Percentiles rank a stretch among this genome's conserved stretches.
These are phyloP conservation scores for Didymella pinodella DNA, from an alignment of 2,329 filamentous ascomycete species.

Conservation along the genomic window DNA sequence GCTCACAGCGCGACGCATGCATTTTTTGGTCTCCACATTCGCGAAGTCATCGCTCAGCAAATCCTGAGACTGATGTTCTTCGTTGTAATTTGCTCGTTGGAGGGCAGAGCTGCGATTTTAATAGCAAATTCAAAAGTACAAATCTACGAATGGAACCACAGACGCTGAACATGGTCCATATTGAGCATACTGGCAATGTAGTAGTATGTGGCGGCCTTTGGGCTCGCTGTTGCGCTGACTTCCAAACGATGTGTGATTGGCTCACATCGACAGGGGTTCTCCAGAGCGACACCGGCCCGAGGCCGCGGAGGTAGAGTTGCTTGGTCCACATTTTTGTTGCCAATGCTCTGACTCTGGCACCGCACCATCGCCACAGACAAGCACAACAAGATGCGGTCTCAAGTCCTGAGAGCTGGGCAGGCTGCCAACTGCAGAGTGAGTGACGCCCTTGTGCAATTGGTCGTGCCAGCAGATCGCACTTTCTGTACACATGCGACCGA, in stretches of 20 bases:
- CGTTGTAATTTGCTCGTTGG: background rate
- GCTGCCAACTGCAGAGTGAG: slow-evolving; percentile 46
- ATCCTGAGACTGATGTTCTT: background rate
- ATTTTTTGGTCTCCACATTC: slow-evolving; percentile 5
- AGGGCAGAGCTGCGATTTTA: background rate
- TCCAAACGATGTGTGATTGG: slow-evolving; percentile 37
- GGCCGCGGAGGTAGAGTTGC: slow-evolving; percentile 8
- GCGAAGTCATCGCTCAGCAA: background rate
- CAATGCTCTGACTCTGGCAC: slow-evolving; percentile 26
- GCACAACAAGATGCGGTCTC: slow-evolving; percentile 44
- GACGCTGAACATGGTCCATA: background rate
- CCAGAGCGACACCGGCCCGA: slow-evolving; percentile 25
- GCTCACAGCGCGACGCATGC: background rate
- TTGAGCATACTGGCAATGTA: background rate
- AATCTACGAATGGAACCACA: background rate
- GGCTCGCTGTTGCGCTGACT: slow-evolving; percentile 21
- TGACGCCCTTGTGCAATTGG: slow-evolving; percentile 15
- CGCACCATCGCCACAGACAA: slow-evolving; percentile 30
- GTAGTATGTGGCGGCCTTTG: background rate
- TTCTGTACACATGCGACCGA: too few species aligned
- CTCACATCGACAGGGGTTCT: slow-evolving; percentile 26
- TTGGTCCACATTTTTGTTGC: slow-evolving; percentile 38
- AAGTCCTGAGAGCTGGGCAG: slow-evolving; percentile 44
- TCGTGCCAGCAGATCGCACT: background rate
- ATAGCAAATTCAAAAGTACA: background rate